These are phyloP conservation scores for Cystobasidiopsis lactophilus DNA, from an alignment of 768 basidiomycete species.

Conservation along the genomic window DNA sequence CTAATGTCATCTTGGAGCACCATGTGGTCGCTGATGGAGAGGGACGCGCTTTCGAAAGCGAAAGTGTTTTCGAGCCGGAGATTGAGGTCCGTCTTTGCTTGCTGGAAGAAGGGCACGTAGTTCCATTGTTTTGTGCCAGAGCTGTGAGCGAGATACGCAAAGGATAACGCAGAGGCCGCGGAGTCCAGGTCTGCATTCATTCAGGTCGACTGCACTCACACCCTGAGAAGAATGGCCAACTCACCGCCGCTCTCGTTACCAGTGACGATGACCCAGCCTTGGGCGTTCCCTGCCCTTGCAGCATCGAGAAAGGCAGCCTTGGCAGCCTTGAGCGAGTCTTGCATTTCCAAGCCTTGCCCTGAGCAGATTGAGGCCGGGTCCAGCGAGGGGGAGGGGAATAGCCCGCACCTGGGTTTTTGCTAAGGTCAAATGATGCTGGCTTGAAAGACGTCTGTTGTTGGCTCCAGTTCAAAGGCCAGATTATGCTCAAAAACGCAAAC, in stretches of 20 bases:
- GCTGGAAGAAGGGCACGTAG: conserved; percentile 51
- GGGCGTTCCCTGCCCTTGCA: conserved; percentile 28
- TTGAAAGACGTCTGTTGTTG: too few relatives aligned
- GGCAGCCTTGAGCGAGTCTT: conserved; percentile 29
- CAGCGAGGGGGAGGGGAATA: too few relatives aligned
- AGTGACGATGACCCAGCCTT: conserved; percentile 66
- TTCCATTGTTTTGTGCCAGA: conserved; percentile 29
- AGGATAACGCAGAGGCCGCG: conserved; percentile 63
- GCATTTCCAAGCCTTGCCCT: too few relatives aligned
- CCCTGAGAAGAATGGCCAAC: conserved; percentile 1
- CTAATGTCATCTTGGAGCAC: conserved; percentile 50
- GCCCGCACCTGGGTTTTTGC: too few relatives aligned
- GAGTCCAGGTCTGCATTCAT: conserved; percentile 56
- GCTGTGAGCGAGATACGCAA: conserved; percentile 49
- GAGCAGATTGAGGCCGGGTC: too few relatives aligned
- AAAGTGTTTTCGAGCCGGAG: conserved; percentile 73
- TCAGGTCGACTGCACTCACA: not conserved
- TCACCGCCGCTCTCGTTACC: conserved; percentile 87
- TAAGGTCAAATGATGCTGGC: too few relatives aligned
- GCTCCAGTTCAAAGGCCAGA: too few relatives aligned
- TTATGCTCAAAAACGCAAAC: too few relatives aligned
- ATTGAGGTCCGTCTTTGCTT: conserved; percentile 41
- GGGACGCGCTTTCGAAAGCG: conserved; percentile 41
- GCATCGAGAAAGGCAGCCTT: conserved; percentile 44
- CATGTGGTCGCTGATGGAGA: conserved; percentile 35